Evolutionary conservation across 2,329 filamentous ascomycete species (phyloP).

Genomic region (Mycocentrospora acerina): DNA sequence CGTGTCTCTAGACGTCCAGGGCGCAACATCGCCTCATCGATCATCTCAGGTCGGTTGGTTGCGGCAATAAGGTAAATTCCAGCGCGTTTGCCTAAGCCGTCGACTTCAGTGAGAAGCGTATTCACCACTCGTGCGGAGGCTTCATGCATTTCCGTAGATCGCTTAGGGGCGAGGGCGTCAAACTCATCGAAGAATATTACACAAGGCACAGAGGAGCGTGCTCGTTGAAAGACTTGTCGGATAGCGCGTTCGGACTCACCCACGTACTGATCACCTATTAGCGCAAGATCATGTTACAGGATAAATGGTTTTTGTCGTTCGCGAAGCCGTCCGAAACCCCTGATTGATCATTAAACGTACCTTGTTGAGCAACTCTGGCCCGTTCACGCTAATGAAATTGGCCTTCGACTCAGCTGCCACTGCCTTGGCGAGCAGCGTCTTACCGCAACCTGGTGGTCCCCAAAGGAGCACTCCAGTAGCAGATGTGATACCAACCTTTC

Average conservation of each 20-base stretch:
- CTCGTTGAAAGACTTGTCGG: conserved; percentile 86
- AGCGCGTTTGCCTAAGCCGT: conserved; percentile 75
- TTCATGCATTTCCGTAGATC: conserved; percentile 76
- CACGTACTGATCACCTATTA: conserved; percentile 62
- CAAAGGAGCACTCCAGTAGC: conserved; percentile 90
- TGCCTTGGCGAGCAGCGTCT: conserved; percentile 93
- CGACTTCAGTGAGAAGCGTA: conserved; percentile 89
- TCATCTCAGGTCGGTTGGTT: conserved; percentile 94
- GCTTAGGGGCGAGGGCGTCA: conserved; percentile 84
- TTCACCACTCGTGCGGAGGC: conserved; percentile 89
- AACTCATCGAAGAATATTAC: conserved; percentile 98
- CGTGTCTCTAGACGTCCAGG: conserved; percentile 85
- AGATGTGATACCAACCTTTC: conserved; percentile 73
- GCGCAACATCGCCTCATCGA: conserved; percentile 91
- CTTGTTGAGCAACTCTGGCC: conserved; percentile 94
- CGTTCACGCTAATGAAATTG: conserved; percentile 98
- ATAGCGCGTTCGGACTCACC: conserved; percentile 94
- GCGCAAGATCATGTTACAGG: neutral
- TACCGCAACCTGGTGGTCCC: conserved; percentile 95
- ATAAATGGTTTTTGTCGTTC: no score
- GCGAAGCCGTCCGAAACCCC: no score
- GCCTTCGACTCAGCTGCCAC: conserved; percentile 94
- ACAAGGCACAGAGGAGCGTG: conserved; percentile 82
- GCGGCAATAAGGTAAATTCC: conserved; percentile 95
- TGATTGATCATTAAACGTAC: conserved; percentile 31